A percentile compares a stretch with the other conserved stretches of the same genome.
These are phyloP conservation scores for Williopsis jadinii DNA, from an alignment of 1,139 yeast genomes.

Conservation along the genomic window DNA sequence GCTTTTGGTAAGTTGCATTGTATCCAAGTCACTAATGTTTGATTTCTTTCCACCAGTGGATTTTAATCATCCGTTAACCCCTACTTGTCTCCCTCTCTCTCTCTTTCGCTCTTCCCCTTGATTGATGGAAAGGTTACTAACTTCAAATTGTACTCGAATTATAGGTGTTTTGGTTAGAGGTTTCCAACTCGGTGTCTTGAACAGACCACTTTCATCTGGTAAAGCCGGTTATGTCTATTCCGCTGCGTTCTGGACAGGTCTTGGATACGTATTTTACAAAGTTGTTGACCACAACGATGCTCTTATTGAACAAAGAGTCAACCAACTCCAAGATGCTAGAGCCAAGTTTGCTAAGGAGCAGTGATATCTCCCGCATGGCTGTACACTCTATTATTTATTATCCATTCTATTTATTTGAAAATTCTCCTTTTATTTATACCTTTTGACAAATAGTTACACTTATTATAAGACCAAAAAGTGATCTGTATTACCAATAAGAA, in stretches of 20 bases:
- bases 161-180: conserved; percentile 33
- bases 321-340: conserved; percentile 29
- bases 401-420: too few species aligned
- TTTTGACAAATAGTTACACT: too few species aligned
- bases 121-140: too few species aligned
- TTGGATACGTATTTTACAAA: conserved; percentile 30
- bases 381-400: too few species aligned
- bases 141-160: neutral
- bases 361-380: too few species aligned
- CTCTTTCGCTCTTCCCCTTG: conserved; percentile 5
- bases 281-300: conserved; percentile 31
- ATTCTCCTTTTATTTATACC: too few species aligned
- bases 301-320: conserved; percentile 28
- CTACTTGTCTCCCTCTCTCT: conserved; percentile 2
- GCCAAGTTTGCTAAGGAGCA: conserved; percentile 5
- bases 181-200: conserved; percentile 32
- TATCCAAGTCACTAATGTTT: too few species aligned
- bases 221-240: conserved; percentile 33
- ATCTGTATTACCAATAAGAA: too few species aligned
- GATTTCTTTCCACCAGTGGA: too few species aligned
- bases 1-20: conserved; percentile 14
- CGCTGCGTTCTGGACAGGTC: conserved; percentile 32
- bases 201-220: conserved; percentile 28
- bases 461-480: too few species aligned
- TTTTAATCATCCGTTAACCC: neutral